Evolutionary conservation across 805 yeast genomes (phyloP), one percentile per base, ranked within the genome.

Genomic region (Nakazawaea laoshanensis): DNA sequence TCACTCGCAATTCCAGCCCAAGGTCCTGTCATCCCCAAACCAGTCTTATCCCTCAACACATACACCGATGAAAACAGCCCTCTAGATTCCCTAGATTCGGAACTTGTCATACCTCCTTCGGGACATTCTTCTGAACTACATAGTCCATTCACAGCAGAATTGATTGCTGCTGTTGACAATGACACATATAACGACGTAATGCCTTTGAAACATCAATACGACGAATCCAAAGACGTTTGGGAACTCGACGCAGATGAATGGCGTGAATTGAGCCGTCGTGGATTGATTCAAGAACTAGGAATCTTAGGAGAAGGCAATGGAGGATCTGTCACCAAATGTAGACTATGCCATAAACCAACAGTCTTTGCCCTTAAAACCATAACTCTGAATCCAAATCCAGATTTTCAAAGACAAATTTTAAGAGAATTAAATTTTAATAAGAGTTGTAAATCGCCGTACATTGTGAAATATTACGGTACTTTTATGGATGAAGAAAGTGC

Each of bases 231-330:
- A 35, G 73, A 65, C 36, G 65, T 76, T 15, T 69, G 42, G 30
- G 72, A 73, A 23, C 52, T 85, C 29, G 78, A 77, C 18, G 86
- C 82, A 31, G 74, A 71, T 11, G 86, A 77, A 32, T 88, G 96
- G 96, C 69, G 73, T 42, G 45, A 54, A 3, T 59, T 77, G 2
- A 76, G 81, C 10, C 65, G 71, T 34, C 53, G 62, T 19, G 71
- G 73, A 31, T 70, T 74, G 28, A 83, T 92, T 23, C 61, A 70
- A 6, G 86, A 84, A 35, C 42, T 88, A 24, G 77, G 76, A 14
- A 67, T 73, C 19, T 55, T 89, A 15, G 98, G 98, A 13, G 97
- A 92, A 59, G 98, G 98, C 12, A 79, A 85, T 22, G 95, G 96
- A 11, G 98, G 97, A 1, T 69, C 84, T 8, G 98, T 89, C 8